Percentiles rank a stretch among this genome's conserved stretches.
phyloP scores from a whole-genome alignment of 2,329 filamentous ascomycete genomes.

The Sporothrix phasma region DNA sequence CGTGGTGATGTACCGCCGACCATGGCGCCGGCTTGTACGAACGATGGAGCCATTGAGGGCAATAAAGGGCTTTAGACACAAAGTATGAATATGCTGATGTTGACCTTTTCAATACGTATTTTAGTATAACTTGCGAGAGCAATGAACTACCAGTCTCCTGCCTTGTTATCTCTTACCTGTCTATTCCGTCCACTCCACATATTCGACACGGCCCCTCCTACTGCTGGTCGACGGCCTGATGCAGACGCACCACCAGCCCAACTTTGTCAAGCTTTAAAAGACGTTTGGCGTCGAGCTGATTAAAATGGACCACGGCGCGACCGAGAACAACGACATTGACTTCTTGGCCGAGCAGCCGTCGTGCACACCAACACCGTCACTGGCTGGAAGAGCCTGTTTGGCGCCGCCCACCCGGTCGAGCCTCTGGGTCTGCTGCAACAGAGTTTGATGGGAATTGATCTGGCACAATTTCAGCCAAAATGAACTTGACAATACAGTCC shows the following conservation, averaged over 20 bases:
- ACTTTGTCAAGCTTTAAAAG: constrained; percentile 26
- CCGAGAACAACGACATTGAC: constrained; percentile 24
- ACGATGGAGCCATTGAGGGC: background rate
- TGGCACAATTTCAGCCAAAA: background rate
- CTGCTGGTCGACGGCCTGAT: constrained; percentile 24
- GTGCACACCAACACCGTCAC: constrained; percentile 27
- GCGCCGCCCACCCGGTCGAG: constrained; percentile 24
- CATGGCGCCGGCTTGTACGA: background rate
- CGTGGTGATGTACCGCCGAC: constrained; percentile 9
- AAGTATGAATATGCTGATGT: background rate
- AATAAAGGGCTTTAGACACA: background rate
- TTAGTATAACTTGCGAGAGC: background rate
- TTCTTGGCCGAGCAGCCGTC: constrained; percentile 25
- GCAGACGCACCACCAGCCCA: constrained; percentile 25
- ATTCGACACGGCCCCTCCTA: constrained; percentile 21
- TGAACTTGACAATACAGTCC: no score
- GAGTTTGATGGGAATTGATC: no score
- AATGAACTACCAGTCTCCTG: background rate
- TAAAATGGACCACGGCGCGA: constrained; percentile 22
- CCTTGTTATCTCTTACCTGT: background rate
- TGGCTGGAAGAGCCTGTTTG: constrained; percentile 26
- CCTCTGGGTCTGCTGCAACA: constrained; percentile 17
- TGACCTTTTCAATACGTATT: background rate
- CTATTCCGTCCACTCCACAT: background rate
- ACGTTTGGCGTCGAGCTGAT: constrained; percentile 30